Base-by-base conservation (phyloP, 768 basidiomycete species). In the Leccinum truebloodii region DNA sequence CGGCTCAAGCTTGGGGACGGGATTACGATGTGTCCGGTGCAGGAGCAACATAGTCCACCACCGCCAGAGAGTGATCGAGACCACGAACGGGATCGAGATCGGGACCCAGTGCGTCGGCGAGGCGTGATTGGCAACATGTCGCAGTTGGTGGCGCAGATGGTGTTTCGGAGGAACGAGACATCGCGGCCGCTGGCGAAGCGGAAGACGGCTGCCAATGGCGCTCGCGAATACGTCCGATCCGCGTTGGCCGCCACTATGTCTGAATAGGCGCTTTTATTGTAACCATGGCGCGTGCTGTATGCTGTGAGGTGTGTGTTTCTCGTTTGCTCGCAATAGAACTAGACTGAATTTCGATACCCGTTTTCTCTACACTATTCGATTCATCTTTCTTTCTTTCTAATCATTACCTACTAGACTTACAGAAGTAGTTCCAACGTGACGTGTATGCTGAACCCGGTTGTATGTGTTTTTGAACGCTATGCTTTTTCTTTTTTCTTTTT, bases 1-100 rank as follows among this genome's bases (percentile, higher is more conserved):
- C 77, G 83, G 65, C 68, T 87, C 62, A 88, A 87, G 73, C 66
- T 85, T 62, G 75, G 70, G 22, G 72, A 74, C 51, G 65, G 65
- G 52, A 59, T 74, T 18, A 49, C 60, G 7, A 60, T 59, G 16
- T 63, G 59, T 59, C 65, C 68, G 20, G 12, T 20, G 5, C 69
- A 69, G 57, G 69, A 69, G 57, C 63, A 56, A 53, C 70, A 65
- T 26, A 46, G 44, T 46, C 44, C 44, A 1, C 44, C 44, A 22
- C 12, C 44, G 6, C 67, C 69, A 51, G 73, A 71, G 41, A 55
- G 51, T n/a, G 64, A 70, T 9, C 67, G n/a, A 41, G 41, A 41
- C n/a, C 65, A 65, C 32, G 32, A 34, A 34, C 32, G 32, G 32
- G 32, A 34, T 34, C 32, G n/a, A 44, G 41, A 44, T 44, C 67